Evolutionary conservation across 1,139 yeast genomes (phyloP).

Genomic region (Eremothecium coryli): DNA sequence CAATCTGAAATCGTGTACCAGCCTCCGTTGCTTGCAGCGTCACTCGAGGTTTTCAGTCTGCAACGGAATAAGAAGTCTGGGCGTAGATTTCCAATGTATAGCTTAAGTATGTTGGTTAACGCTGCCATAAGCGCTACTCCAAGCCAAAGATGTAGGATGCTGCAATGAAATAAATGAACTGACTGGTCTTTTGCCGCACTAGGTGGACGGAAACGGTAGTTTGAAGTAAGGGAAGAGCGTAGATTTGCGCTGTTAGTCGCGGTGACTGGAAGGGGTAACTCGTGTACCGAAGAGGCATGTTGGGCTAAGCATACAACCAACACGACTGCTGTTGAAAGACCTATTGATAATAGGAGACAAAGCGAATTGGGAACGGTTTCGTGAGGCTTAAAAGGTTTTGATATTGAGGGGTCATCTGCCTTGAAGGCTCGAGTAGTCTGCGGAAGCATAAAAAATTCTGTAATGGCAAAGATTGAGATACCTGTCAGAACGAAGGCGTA

Average conservation of each 20-base stretch:
- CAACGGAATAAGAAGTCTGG: conserved; percentile 28
- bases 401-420: conserved; percentile 1
- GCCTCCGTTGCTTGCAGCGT: conserved; percentile 9
- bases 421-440: background rate
- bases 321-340: conserved; percentile 9
- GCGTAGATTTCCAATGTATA: conserved; percentile 21
- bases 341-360: conserved; percentile 18
- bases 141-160: conserved; percentile 17
- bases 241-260: conserved; percentile 1
- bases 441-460: conserved; percentile 2
- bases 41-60: conserved; percentile 6
- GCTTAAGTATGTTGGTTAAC: conserved; percentile 22
- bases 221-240: background rate
- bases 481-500: background rate
- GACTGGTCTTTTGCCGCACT: conserved; percentile 12
- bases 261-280: conserved; percentile 12
- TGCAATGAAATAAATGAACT: conserved; percentile 20
- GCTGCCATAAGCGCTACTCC: conserved; percentile 20
- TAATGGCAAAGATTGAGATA: background rate
- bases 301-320: conserved; percentile 3
- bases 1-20: conserved; percentile 7
- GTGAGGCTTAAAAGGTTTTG: conserved; percentile 12
- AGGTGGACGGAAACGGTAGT: conserved; percentile 10
- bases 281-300: conserved; percentile 19
- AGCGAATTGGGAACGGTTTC: conserved; percentile 20